These are phyloP conservation scores for Pythium aristosporum DNA, from an alignment of 352 stramenopile genomes.

Conservation along the genomic window DNA sequence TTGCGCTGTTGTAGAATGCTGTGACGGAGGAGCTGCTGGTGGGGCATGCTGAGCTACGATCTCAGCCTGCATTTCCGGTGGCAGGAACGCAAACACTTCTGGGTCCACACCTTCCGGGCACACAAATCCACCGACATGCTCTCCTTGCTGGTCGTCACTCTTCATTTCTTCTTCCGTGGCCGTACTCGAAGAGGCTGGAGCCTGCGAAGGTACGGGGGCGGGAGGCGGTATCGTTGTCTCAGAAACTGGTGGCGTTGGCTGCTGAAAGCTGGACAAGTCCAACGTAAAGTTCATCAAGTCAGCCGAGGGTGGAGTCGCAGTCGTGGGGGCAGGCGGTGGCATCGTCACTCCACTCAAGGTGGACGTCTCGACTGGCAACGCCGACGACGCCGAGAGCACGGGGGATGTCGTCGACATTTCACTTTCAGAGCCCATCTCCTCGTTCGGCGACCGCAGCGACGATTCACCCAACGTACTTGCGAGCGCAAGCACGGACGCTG, in stretches of 20 bases:
- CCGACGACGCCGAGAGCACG: slow-evolving; percentile 4
- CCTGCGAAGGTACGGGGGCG: not conserved
- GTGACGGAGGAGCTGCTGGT: slow-evolving; percentile 26
- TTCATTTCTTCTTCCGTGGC: slow-evolving; percentile 22
- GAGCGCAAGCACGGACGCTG: slow-evolving; percentile 79
- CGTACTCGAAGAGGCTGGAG: not conserved
- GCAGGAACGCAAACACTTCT: slow-evolving; percentile 96
- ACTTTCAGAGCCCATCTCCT: slow-evolving; percentile 48
- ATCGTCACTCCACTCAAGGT: slow-evolving; percentile 18
- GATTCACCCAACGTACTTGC: slow-evolving; percentile 82
- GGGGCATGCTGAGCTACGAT: slow-evolving; percentile 85
- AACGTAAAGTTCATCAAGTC: slow-evolving; percentile 85
- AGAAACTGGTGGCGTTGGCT: slow-evolving; percentile 17
- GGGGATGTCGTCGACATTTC: slow-evolving; percentile 36
- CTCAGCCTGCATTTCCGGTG: slow-evolving; percentile 96
- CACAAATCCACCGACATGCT: slow-evolving; percentile 24
- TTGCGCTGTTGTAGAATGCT: not conserved
- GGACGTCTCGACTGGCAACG: not conserved
- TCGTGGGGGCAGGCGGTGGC: slow-evolving; percentile 35
- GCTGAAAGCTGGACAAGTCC: slow-evolving; percentile 61
- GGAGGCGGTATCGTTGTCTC: slow-evolving; percentile 12
- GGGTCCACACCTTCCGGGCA: slow-evolving; percentile 96
- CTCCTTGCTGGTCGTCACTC: slow-evolving; percentile 17
- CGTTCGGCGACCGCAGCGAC: slow-evolving; percentile 69
- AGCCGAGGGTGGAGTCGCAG: slow-evolving; percentile 24